Conservation (phyloP, 768 basidiomycete species). For the Russula griseocarnosa region DNA sequence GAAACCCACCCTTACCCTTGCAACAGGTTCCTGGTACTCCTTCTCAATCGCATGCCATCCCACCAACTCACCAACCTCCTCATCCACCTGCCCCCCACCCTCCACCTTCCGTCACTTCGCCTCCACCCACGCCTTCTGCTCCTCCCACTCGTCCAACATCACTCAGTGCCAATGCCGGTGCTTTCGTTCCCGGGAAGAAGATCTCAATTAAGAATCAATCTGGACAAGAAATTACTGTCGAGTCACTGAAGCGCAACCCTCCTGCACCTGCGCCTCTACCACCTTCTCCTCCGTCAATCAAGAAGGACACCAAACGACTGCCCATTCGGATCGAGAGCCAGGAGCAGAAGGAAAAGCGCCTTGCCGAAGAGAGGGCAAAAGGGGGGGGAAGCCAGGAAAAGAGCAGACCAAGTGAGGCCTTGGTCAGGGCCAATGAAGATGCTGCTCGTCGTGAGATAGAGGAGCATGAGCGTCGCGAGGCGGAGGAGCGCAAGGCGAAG, state of each 20-base stretch:
- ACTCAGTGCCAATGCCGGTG: constrained; percentile 58
- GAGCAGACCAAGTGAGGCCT: constrained; percentile 37
- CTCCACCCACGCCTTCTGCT: constrained; percentile 64
- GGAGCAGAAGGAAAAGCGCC: constrained; percentile 49
- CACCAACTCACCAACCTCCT: constrained; percentile 43
- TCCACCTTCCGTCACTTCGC: constrained; percentile 55
- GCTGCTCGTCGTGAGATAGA: constrained; percentile 28
- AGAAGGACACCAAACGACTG: constrained; percentile 29
- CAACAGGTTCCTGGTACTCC: constrained; percentile 60
- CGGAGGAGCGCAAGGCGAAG: constrained; percentile 41
- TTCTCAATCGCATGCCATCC: constrained; percentile 57
- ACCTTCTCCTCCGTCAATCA: constrained; percentile 11
- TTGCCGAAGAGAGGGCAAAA: constrained; percentile 47
- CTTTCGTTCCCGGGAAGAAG: constrained; percentile 59
- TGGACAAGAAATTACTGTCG: constrained; percentile 61
- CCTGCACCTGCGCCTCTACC: constrained; percentile 39
- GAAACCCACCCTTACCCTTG: constrained; percentile 50
- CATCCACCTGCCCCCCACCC: constrained; percentile 46
- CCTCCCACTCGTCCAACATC: constrained; percentile 36
- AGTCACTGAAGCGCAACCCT: constrained; percentile 48
- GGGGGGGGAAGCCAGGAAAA: constrained; percentile 44
- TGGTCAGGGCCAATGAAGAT: constrained; percentile 32
- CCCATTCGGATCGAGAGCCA: constrained; percentile 62
- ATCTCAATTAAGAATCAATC: constrained; percentile 34
- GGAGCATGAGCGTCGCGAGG: constrained; percentile 37